Base-by-base conservation (phyloP, 176 grass and related monocot genomes). In the Lolium perenne region DNA sequence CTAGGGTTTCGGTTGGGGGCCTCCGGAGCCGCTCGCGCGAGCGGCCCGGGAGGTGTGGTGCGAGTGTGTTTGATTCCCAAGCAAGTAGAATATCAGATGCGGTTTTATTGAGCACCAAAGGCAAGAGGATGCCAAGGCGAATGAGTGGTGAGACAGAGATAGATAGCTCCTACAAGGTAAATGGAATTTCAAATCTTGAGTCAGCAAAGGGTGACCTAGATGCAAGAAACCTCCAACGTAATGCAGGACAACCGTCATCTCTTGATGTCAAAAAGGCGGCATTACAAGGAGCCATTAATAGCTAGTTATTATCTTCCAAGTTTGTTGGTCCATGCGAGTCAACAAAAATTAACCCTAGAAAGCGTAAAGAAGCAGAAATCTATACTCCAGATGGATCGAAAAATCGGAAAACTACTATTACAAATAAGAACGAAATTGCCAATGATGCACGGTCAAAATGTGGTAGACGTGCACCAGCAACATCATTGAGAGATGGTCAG, bases 221-320 rank as follows among this genome's bases (percentile, higher is more conserved):
- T 71, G 68, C 18, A 71, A 71, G 32, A 35, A 35, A 35, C 32
- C 32, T 35, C 32, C 32, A 35, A 35, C 32, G 67, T 18, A 70
- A 20, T 16, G 68, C 68, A 71, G 68, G 68, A 46, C 45, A 21
- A 20, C 21, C 38, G 10, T 43, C 9, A 45, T 45, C 9, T 71
- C 68, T 21, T 71, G 40, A 18, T n/a, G 9, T 11, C 7, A 71
- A 46, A 71, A 71, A 71, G 40, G 10, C 11, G 68, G 40, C 22
- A 71, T 71, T 71, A 18, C 68, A 71, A 45, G 68, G 46, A 71
- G 68, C 40, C 68, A 71, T 45, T 46, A 71, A 13, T 20, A 45
- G 10, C 10, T 20, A 71, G 40, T 13, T 46, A 71, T 71, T 71
- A 40, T 10, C 68, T 46, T 71, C 18, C 17, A 70, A 70, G 68